Evolutionary conservation across 495 filamentous ascomycete species (phyloP), one percentile per base, ranked within the genome.

Genomic region (Paragyromitra xinjiangensis): DNA sequence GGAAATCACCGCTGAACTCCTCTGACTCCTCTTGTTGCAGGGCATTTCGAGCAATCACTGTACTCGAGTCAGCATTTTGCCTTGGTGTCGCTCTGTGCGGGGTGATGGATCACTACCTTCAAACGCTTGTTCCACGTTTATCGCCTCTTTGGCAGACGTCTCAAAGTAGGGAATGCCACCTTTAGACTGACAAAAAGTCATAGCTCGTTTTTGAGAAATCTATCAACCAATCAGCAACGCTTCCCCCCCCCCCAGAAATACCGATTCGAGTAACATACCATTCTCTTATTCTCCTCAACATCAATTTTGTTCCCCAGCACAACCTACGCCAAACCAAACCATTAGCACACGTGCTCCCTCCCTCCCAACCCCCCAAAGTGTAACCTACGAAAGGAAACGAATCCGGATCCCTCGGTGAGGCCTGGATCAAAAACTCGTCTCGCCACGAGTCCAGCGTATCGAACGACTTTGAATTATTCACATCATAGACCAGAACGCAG

Each of bases 231-330:
- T 75, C 39, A 64, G 40, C 26, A 55, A 56, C 6, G 0, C 14
- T 45, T 26, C 39, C 59, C 6, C 26, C 59, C 6, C 26, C 16
- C 40, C 6, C 37, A 12, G 40, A 14, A 37, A 74, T 1, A 51
- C 39, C 16, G 40, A 42, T 16, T 9, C 0, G 2, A 7, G 22
- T 39, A 34, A 86, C 88, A 75, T 83, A 91, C 90, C 87, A 95
- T 93, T 80, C 95, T 88, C 88, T 97, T 98, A 88, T 91, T 96
- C 85, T 99, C 95, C 83, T 98, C 94, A 45, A 97, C 92, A 87
- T 99, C 95, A 82, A 98, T 96, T 88, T 99, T 99, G 87, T 99
- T 99, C 44, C 96, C 95, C 64, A 99, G 89, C 26, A 98, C 94
- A 63, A 95, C 92, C 92, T 94, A 53, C n/a, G 4, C 29, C 29